Evolutionary conservation across 192 early-diverging fungal genomes (phyloP), one percentile per base, ranked within the genome.

Genomic region (Gonapodya prolifera): DNA sequence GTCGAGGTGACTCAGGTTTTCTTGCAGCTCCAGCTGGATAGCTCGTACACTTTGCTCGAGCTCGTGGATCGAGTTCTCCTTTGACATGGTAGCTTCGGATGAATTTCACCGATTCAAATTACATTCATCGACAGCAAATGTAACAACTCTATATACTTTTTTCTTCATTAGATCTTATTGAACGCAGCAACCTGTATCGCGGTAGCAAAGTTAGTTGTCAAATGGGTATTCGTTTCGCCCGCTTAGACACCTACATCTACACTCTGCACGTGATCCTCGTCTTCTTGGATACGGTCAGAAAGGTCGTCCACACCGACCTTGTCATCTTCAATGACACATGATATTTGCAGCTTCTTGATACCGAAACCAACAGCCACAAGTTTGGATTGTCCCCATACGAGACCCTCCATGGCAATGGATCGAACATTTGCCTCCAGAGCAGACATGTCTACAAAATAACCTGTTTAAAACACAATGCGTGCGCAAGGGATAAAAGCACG

Each of bases 301-400:
- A 98, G 87, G 81, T 94, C 94, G 77, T 96, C 94, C 71, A 90
- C 84, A 35, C 85, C 87, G 81, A 98, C 94, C 90, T 95, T 95
- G 69, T 91, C 94, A 83, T 97, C 95, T 85, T 94, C 94, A 76
- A 98, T 87, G 81, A 95, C 94, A 85, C 90, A 90, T 84, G 89
- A 92, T 86, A 98, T 95, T 81, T 91, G 91, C 81, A 98, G 91
- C 91, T 98, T 98, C 86, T 92, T 94, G 88, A 98, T 93, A 84
- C 96, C 96, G 83, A 89, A 98, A 81, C 95, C 96, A 80, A 96
- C 88, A 75, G 94, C 83, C 76, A 94, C 85, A 69, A 90, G 87
- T 88, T 95, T 88, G 78, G 82, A 87, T 73, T 61, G 45, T 61
- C 94, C 95, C 95, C 96, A 97, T 78, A 92, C 80, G 69, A 98